phyloP scores from a whole-genome alignment of 805 yeast species.

The Tetrapisispora iriomotensis region DNA sequence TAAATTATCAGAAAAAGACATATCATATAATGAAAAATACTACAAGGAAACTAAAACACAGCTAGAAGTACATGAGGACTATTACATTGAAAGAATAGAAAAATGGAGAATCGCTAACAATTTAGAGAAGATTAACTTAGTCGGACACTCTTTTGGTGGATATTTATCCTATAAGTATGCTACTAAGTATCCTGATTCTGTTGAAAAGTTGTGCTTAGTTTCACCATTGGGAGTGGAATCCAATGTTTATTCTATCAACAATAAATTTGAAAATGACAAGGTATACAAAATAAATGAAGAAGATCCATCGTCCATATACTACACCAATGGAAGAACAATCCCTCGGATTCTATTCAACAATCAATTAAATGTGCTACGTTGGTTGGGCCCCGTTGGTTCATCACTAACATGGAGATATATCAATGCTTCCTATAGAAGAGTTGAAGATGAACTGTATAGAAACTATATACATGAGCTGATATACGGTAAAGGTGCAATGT shows the following conservation, averaged over 20 bases:
- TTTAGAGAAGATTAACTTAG: conserved; percentile 45
- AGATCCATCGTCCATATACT: conserved; percentile 33
- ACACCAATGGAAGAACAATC: conserved; percentile 20
- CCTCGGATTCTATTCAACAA: conserved; percentile 27
- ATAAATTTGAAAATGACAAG: conserved; percentile 12
- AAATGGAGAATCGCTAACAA: conserved; percentile 47
- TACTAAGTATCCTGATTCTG: conserved; percentile 43
- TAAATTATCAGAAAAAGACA: background rate
- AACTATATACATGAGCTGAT: conserved; percentile 18
- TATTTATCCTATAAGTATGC: conserved; percentile 59
- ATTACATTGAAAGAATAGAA: conserved; percentile 52
- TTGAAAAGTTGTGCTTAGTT: conserved; percentile 47
- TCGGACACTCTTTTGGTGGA: conserved; percentile 79
- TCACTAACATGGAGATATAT: conserved; percentile 29
- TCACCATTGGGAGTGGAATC: conserved; percentile 78
- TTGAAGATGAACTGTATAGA: conserved; percentile 20
- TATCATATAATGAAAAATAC: conserved; percentile 1
- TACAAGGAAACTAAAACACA: background rate
- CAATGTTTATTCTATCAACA: conserved; percentile 47
- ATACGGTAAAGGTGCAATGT: conserved; percentile 10
- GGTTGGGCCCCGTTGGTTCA: conserved; percentile 36
- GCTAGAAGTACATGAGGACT: conserved; percentile 36
- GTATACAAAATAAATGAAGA: conserved; percentile 30
- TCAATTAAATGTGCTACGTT: conserved; percentile 41
- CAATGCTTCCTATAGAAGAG: conserved; percentile 22